Evolutionary conservation across 2,329 filamentous ascomycete genomes (phyloP), one percentile per base, ranked within the genome.

Genomic region (Calonectria pseudoreteaudii): DNA sequence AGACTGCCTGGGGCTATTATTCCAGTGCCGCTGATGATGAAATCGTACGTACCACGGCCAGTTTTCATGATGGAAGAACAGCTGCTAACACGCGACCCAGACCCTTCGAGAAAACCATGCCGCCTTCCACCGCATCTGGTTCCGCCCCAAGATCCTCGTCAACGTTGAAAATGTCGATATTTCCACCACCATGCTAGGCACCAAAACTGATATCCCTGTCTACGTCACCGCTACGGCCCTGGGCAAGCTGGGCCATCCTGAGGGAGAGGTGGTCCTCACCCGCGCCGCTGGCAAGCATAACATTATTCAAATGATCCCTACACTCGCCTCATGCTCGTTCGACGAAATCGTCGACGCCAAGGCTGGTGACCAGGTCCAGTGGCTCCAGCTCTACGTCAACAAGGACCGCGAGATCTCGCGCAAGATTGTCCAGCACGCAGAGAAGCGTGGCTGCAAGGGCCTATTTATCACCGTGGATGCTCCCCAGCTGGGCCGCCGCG

Each of bases 381-480:
- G 97, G 97, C 88, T 99, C 78, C 97, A 99, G 86, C 91, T 99
- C 0, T 98, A 98, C 86, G 95, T 99, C 79, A 99, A 99, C 90
- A 97, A 97, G 85, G 94, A 99, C 87, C 94, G 97, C 71, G 91
- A 90, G 38, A 96, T 99, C 84, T 99, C 97, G 11, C 92, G 94
- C 85, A 91, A 91, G 76, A 98, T 99, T 79, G 94, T 99, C 64
- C 85, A 96, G 86, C 95, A 98, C 85, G 97, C 97, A 74, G 97
- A 99, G 87, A 88, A 88, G 81, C 93, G 97, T 71, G 97, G 97
- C 34, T 98, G 97, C 89, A 97, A 95, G 86, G 97, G 94, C 13
- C 92, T 99, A 23, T 99, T 99, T 89, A 98, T 99, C 87, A 99
- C 97, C 3, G 97, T 99, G 69, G 97, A 99, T 84, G 97, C 97